phyloP scores from a whole-genome alignment of 2,329 filamentous ascomycete genomes.

The Fusarium acutatum region DNA sequence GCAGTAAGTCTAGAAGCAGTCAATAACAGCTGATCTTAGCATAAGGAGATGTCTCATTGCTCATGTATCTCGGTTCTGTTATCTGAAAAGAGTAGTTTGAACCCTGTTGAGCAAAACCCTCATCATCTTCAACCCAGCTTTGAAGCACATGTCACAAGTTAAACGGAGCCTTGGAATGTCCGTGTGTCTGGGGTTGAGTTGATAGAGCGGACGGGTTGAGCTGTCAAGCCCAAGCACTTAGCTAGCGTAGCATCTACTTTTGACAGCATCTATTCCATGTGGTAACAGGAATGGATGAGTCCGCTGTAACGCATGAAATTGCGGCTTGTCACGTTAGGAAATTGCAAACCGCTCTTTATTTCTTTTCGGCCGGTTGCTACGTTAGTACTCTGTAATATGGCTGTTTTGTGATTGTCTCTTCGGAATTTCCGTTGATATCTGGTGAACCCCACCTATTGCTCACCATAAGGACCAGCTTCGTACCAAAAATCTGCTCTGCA shows the following conservation, averaged over 20 bases:
- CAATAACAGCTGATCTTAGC: conserved; percentile 33
- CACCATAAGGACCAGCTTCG: conserved; percentile 13
- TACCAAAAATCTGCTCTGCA: conserved; percentile 25
- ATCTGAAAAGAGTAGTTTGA: background rate
- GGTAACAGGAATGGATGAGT: background rate
- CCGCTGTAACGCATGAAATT: background rate
- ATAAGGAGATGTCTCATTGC: conserved; percentile 4
- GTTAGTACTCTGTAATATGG: background rate
- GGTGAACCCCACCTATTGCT: background rate
- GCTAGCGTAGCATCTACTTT: conserved; percentile 1
- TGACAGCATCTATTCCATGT: conserved; percentile 4
- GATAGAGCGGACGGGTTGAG: conserved; percentile 13
- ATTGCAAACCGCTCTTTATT: background rate
- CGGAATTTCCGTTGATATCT: background rate
- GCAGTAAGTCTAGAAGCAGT: conserved; percentile 18
- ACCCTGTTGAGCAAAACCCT: background rate
- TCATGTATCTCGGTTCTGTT: background rate
- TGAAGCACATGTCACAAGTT: background rate
- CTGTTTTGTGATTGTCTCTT: background rate
- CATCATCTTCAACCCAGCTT: background rate
- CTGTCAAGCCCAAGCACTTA: background rate
- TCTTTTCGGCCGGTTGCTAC: background rate
- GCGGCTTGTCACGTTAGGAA: background rate
- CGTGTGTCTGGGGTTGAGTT: conserved; percentile 14
- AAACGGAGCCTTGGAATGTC: conserved; percentile 9